Conservation (phyloP, 2,329 filamentous ascomycete species). For the Laburnicola sp. region DNA sequence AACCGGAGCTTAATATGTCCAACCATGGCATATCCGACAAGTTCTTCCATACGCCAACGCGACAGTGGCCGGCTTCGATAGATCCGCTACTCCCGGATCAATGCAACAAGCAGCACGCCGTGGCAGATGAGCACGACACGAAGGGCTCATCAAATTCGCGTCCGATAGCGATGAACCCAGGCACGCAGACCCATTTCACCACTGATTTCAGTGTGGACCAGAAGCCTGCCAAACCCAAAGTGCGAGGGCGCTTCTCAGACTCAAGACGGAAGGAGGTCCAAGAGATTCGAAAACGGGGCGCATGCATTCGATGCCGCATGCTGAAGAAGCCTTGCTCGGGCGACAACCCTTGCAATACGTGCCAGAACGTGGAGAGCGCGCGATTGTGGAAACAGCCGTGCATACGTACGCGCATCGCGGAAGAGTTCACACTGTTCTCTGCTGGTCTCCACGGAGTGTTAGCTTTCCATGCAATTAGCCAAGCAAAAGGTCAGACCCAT, state of each 20-base stretch:
- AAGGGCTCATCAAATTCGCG: slow-evolving; percentile 36
- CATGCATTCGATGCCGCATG: slow-evolving; percentile 66
- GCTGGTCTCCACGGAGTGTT: slow-evolving; percentile 57
- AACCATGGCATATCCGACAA: slow-evolving; percentile 40
- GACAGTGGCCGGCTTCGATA: slow-evolving; percentile 38
- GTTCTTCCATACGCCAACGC: slow-evolving; percentile 38
- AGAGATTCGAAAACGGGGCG: slow-evolving; percentile 62
- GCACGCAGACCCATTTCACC: slow-evolving; percentile 42
- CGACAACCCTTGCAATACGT: slow-evolving; percentile 62
- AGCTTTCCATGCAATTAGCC: slow-evolving; percentile 55
- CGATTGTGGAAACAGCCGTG: slow-evolving; percentile 64
- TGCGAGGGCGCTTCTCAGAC: slow-evolving; percentile 60
- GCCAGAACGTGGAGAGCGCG: slow-evolving; percentile 62
- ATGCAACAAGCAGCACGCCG: slow-evolving; percentile 29
- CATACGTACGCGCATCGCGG: slow-evolving; percentile 60
- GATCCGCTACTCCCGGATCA: slow-evolving; percentile 44
- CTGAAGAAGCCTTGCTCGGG: slow-evolving; percentile 66
- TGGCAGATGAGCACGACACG: slow-evolving; percentile 24
- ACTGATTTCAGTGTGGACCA: slow-evolving; percentile 46
- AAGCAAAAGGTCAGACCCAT: slow-evolving; percentile 53
- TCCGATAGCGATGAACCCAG: slow-evolving; percentile 45
- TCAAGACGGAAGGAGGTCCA: slow-evolving; percentile 62
- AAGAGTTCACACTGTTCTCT: slow-evolving; percentile 62
- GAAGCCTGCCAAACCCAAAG: slow-evolving; percentile 50
- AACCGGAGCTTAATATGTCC: slow-evolving; percentile 38